A percentile compares a stretch with the other conserved stretches of the same genome.
phyloP scores from a whole-genome alignment of 345 rosid genomes.

The Hypericum perforatum region DNA sequence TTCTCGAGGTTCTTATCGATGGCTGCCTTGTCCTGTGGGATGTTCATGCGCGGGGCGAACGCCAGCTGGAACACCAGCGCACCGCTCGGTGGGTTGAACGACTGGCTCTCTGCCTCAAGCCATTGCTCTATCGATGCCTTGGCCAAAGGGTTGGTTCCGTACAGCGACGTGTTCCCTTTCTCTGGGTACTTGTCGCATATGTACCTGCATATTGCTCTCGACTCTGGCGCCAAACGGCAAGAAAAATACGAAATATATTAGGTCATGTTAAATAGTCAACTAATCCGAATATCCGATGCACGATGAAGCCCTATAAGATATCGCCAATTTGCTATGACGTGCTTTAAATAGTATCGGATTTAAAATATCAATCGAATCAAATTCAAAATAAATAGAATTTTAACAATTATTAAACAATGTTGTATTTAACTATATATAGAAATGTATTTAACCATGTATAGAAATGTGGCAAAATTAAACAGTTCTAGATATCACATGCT shows the following conservation, averaged over 20 bases:
- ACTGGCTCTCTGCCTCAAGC: conserved; percentile 64
- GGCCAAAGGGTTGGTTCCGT: conserved; percentile 39
- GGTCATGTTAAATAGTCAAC: not conserved
- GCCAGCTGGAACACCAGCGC: conserved; percentile 52
- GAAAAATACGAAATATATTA: not conserved
- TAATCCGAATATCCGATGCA: too few relatives aligned
- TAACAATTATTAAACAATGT: too few relatives aligned
- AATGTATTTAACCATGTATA: too few relatives aligned
- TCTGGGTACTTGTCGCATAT: conserved; percentile 41
- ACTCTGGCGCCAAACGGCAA: conserved; percentile 22
- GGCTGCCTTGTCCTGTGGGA: conserved; percentile 36
- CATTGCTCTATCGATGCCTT: conserved; percentile 79
- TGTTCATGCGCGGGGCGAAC: conserved; percentile 43
- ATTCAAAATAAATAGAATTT: too few relatives aligned
- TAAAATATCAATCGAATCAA: too few relatives aligned
- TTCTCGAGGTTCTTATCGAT: conserved; percentile 42
- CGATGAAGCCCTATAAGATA: too few relatives aligned
- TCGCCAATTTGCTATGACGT: too few relatives aligned
- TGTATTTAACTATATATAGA: too few relatives aligned
- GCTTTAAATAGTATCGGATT: too few relatives aligned
- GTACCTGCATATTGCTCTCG: conserved; percentile 55
- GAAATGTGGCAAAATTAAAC: too few relatives aligned
- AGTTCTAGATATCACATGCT: too few relatives aligned
- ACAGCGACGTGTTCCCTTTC: conserved; percentile 43
- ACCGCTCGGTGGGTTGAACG: conserved; percentile 44